Evolutionary conservation across 495 filamentous ascomycete species (phyloP).

Genomic region (Hapsidospora chrysogenum): DNA sequence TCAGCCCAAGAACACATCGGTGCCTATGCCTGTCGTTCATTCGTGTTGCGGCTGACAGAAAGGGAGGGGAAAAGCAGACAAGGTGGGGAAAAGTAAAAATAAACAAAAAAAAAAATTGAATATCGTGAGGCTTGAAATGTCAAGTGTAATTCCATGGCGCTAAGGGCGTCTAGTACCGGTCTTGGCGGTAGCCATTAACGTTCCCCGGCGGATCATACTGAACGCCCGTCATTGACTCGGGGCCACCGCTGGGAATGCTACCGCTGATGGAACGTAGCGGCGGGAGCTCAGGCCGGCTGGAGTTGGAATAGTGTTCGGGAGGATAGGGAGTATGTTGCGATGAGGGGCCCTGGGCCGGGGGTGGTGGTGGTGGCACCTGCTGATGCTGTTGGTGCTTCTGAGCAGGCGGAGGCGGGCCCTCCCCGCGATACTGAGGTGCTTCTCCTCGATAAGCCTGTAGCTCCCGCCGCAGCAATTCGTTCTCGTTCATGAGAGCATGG

Average conservation of each 20-base stretch:
- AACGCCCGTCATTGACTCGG: constrained; percentile 37
- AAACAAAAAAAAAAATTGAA: not conserved
- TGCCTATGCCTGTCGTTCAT: no score
- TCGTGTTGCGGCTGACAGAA: no score
- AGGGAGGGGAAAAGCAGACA: no score
- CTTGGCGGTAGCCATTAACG: constrained; percentile 16
- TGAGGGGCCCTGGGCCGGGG: constrained; percentile 13
- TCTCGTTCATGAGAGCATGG: constrained; percentile 19
- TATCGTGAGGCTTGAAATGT: no score
- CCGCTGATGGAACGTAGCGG: constrained; percentile 24
- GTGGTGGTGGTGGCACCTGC: constrained; percentile 12
- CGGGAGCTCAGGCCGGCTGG: constrained; percentile 24
- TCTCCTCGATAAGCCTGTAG: constrained; percentile 33
- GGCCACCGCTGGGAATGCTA: constrained; percentile 8
- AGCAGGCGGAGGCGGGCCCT: no score
- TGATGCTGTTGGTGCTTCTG: constrained; percentile 3
- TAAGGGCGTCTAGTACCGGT: not conserved
- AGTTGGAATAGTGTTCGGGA: constrained; percentile 15
- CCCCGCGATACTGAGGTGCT: constrained; percentile 31
- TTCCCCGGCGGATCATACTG: constrained; percentile 29
- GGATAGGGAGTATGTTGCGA: no score
- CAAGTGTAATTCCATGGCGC: no score
- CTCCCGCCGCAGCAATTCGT: constrained; percentile 30
- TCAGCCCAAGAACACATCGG: no score
- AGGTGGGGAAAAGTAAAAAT: no score